A percentile compares a stretch with the other conserved stretches of the same genome.
These are phyloP conservation scores for Penicillium tannophilum DNA, from an alignment of 495 filamentous ascomycete genomes.

Conservation along the genomic window DNA sequence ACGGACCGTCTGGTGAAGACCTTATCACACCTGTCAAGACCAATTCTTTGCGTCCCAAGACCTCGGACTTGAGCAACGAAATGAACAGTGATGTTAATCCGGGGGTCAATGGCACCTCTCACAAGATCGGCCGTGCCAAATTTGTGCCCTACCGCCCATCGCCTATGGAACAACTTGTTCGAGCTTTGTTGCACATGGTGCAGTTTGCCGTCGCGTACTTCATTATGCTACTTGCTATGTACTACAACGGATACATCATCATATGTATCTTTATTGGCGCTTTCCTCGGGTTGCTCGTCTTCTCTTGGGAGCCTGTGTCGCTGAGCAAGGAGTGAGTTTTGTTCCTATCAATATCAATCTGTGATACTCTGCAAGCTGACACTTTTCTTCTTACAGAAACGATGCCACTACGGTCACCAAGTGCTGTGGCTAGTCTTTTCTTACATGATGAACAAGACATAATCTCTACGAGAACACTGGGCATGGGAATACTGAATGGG, in stretches of 20 bases:
- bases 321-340: conserved; percentile 22
- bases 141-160: conserved; percentile 46
- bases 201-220: conserved; percentile 74
- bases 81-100: too few species aligned
- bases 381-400: conserved; percentile 20
- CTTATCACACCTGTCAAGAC: conserved; percentile 8
- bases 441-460: neutral
- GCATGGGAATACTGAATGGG: neutral
- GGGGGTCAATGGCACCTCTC: neutral
- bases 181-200: conserved; percentile 62
- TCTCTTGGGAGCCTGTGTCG: conserved; percentile 53
- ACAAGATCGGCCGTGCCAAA: neutral
- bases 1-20: conserved; percentile 5
- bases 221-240: conserved; percentile 71
- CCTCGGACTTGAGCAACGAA: neutral
- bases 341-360: neutral
- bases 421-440: conserved; percentile 29
- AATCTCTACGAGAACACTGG: neutral
- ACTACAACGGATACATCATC: conserved; percentile 60
- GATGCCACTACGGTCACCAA: conserved; percentile 39
- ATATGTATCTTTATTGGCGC: conserved; percentile 52
- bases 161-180: conserved; percentile 59
- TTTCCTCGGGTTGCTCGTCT: conserved; percentile 60
- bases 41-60: neutral
- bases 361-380: neutral